Percentiles rank a stretch among this genome's conserved stretches.
Evolutionary conservation across 139 green algal species (phyloP).

Genomic region (Coelastrella sp.): DNA sequence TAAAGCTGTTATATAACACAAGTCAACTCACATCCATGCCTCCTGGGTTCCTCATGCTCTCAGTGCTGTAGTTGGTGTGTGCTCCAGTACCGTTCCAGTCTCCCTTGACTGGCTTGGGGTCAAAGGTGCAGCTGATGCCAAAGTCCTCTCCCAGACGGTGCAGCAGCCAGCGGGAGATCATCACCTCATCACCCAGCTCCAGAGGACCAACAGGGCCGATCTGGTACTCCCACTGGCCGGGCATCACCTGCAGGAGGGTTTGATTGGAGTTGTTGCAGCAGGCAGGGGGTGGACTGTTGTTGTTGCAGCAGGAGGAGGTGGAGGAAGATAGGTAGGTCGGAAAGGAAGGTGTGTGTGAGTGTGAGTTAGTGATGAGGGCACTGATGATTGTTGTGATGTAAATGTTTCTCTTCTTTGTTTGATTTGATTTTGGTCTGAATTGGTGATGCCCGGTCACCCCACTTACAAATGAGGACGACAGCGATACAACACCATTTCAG

Average conservation of each 20-base stretch:
- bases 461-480: too few relatives aligned
- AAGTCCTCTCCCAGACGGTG: constrained; percentile 82
- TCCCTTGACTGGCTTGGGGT: constrained; percentile 90
- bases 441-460: too few relatives aligned
- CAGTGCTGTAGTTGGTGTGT: constrained; percentile 95
- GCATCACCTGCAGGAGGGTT: constrained; percentile 72
- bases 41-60: constrained; percentile 83
- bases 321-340: too few relatives aligned
- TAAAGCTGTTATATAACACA: not conserved
- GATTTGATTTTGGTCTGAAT: too few relatives aligned
- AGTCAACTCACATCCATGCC: constrained; percentile 76
- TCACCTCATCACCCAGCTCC: constrained; percentile 85
- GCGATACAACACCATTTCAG: too few relatives aligned
- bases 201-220: constrained; percentile 86
- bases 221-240: constrained; percentile 96
- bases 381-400: too few relatives aligned
- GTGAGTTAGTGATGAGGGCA: too few relatives aligned
- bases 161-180: constrained; percentile 82
- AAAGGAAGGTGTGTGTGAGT: too few relatives aligned
- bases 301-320: too few relatives aligned
- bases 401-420: too few relatives aligned
- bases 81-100: constrained; percentile 93
- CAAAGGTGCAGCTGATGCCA: constrained; percentile 83
- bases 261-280: not conserved
- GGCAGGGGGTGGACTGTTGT: not conserved